These are phyloP conservation scores for Lachnellula willkommii DNA, from an alignment of 2,329 filamentous ascomycete species.

Conservation along the genomic window DNA sequence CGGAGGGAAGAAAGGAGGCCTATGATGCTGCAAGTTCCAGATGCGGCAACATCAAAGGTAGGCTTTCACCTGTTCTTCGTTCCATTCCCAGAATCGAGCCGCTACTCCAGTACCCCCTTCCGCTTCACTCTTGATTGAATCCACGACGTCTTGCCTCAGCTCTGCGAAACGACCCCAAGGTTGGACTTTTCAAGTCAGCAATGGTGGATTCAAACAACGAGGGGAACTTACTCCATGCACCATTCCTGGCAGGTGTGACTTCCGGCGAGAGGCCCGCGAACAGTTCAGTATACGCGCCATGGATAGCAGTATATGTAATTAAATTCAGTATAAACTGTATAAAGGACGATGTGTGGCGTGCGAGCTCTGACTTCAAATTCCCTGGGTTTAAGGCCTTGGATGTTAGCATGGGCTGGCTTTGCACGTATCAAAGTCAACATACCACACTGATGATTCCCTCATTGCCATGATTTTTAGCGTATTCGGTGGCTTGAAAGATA, in stretches of 20 bases:
- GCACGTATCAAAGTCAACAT: background rate
- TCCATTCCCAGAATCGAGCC: constrained; percentile 41
- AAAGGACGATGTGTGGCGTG: constrained; percentile 13
- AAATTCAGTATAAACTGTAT: constrained; percentile 8
- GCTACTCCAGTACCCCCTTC: constrained; percentile 37
- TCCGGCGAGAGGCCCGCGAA: constrained; percentile 27
- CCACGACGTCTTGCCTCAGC: constrained; percentile 32
- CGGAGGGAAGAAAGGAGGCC: background rate
- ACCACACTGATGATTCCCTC: constrained; percentile 27
- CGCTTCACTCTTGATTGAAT: constrained; percentile 29
- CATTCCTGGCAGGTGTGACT: constrained; percentile 23
- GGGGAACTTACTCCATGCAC: constrained; percentile 22
- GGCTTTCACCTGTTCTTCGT: constrained; percentile 35
- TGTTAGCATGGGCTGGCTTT: background rate
- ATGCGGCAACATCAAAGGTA: background rate
- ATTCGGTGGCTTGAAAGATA: constrained; percentile 22
- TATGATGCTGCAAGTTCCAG: background rate
- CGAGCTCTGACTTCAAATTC: constrained; percentile 25
- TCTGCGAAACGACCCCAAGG: constrained; percentile 41
- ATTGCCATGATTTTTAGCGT: constrained; percentile 16
- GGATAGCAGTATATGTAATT: constrained; percentile 19
- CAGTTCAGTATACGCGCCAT: constrained; percentile 29
- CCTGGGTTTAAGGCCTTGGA: constrained; percentile 27
- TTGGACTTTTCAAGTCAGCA: constrained; percentile 31
- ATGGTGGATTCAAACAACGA: background rate